Evolutionary conservation across 768 basidiomycete species (phyloP), one percentile per base, ranked within the genome.

Genomic region (Rhizopogon sp.): DNA sequence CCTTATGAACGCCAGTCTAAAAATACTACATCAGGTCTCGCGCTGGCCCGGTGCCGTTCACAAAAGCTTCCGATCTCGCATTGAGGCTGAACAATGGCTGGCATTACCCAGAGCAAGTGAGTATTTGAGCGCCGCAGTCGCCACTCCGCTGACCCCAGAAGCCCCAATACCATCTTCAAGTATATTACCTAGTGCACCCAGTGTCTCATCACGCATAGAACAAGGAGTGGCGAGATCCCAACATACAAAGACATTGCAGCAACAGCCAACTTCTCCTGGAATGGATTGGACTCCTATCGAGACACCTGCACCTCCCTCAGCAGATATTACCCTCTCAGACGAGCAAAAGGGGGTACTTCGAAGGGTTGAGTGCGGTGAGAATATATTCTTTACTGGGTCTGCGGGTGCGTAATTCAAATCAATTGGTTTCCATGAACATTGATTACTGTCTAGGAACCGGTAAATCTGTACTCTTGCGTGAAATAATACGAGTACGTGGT

Each of bases 381-480:
- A 74, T 62, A 82, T 93, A 7, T 93, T 93, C 70, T 93, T 93
- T 66, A 93, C 91, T 0, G 92, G 92, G 2, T 87, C 88, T 16
- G 92, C 92, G 51, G 90, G 90, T 85, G 50, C 29, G 66, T 68
- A 55, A 31, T 29, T 39, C 10, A 28, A 39, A 16, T 28, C 33
- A 39, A 42, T 39, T 35, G 35, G 14, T 13, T 37, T 8, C 22
- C n/a, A 37, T 41, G 10, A 17, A 45, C 29, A 39, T 39, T 58
- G 31, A 66, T 20, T 13, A 35, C 11, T 53, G 50, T 50, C 4
- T 50, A 84, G 84, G 84, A 25, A 93, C 91, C 2, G 91, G 91
- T 25, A 94, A 94, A 70, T 93, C 91, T 0, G 85, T 93, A 6
- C 72, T 93, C 0, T 72, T 94, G 14, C 77, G 87, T 3, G 83